These are phyloP conservation scores for Daldinia childiae DNA, from an alignment of 495 filamentous ascomycete species.

Conservation along the genomic window DNA sequence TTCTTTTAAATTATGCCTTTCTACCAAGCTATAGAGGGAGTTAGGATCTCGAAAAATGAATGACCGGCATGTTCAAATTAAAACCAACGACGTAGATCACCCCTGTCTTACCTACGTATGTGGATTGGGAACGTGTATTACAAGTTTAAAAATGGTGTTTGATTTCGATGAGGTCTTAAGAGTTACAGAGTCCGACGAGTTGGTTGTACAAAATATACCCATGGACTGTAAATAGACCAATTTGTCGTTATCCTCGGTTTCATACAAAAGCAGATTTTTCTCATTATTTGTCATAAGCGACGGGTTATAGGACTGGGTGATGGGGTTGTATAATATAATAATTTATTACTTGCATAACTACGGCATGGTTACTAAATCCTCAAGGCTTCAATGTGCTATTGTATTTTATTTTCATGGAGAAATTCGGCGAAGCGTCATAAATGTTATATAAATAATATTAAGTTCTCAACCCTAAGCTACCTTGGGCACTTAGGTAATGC, in stretches of 20 bases:
- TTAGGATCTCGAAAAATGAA: slow-evolving; percentile 26
- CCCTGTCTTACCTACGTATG: slow-evolving; percentile 1
- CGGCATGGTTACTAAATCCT: background rate
- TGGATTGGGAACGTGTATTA: slow-evolving; percentile 15
- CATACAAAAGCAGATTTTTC: slow-evolving; percentile 5
- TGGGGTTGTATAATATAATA: slow-evolving; percentile 13
- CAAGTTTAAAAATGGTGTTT: slow-evolving; percentile 7
- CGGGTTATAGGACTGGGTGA: slow-evolving; percentile 1
- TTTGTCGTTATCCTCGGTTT: slow-evolving; percentile 5
- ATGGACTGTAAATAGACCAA: slow-evolving; percentile 34
- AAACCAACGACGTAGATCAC: slow-evolving; percentile 5
- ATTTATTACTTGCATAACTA: background rate
- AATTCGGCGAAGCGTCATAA: background rate
- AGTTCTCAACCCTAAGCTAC: too few species aligned
- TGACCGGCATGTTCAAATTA: slow-evolving; percentile 15
- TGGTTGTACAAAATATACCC: slow-evolving; percentile 37
- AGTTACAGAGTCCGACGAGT: slow-evolving; percentile 4
- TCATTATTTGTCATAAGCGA: background rate
- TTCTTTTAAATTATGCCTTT: slow-evolving; percentile 31
- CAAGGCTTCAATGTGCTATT: background rate
- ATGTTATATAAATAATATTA: too few species aligned
- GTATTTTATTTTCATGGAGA: background rate
- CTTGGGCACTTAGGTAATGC: too few species aligned
- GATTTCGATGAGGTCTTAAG: slow-evolving; percentile 17
- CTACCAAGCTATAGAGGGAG: slow-evolving; percentile 31